Evolutionary conservation across 2,329 filamentous ascomycete species (phyloP).

Genomic region (Penicillium polonicum): DNA sequence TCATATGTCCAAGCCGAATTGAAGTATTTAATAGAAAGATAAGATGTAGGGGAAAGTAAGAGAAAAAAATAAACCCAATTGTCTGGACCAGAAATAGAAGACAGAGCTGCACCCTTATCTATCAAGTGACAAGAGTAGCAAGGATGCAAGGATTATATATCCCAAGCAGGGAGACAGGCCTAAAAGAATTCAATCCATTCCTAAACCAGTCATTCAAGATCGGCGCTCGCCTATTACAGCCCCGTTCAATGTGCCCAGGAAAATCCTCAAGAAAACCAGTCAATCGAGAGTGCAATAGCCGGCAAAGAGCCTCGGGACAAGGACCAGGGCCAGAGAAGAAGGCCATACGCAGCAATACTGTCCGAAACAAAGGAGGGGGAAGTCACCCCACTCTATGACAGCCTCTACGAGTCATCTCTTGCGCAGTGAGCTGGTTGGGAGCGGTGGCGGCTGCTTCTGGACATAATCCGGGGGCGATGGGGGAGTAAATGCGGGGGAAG

Average conservation of each 20-base stretch:
- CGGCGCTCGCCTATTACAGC: slow-evolving; percentile 2
- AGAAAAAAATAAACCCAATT: neutral
- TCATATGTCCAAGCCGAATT: neutral
- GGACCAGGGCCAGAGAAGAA: neutral
- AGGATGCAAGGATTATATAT: neutral
- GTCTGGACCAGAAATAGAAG: neutral
- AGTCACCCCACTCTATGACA: neutral
- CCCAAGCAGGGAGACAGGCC: neutral
- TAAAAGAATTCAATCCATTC: neutral
- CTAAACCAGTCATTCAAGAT: neutral
- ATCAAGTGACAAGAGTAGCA: neutral
- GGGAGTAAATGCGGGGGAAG: slow-evolving; percentile 5
- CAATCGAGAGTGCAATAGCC: slow-evolving; percentile 8
- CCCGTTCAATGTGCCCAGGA: neutral
- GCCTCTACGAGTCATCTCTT: neutral
- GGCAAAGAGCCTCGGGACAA: slow-evolving; percentile 13
- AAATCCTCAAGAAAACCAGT: neutral
- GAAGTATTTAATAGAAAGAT: neutral
- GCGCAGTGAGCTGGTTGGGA: neutral
- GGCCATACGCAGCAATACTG: neutral
- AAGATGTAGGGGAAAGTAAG: neutral
- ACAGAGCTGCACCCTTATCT: neutral
- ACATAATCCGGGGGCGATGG: slow-evolving; percentile 6
- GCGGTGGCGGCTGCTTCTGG: neutral
- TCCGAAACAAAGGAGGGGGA: slow-evolving; percentile 10